Conservation (phyloP, 805 yeast genomes). For the Vanderwaltozyma verrucispora region DNA sequence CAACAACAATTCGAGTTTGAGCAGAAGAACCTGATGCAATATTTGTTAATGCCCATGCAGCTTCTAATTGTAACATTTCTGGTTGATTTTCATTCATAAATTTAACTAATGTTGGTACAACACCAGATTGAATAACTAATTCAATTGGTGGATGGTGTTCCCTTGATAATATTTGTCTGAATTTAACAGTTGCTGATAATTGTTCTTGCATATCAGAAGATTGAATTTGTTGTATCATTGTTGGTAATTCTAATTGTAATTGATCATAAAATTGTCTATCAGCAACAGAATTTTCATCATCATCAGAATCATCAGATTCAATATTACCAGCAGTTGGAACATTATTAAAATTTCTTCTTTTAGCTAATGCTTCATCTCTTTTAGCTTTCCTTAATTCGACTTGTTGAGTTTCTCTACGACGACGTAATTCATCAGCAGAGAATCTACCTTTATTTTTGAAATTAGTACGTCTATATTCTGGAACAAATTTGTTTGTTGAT, state of each 20-base stretch:
- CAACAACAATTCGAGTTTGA: slow-evolving; percentile 85
- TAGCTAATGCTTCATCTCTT: slow-evolving; percentile 88
- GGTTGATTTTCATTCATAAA: slow-evolving; percentile 72
- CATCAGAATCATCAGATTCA: slow-evolving; percentile 45
- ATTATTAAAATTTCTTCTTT: slow-evolving; percentile 71
- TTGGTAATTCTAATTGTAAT: slow-evolving; percentile 63
- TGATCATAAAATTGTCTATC: slow-evolving; percentile 37
- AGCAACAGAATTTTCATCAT: slow-evolving; percentile 29
- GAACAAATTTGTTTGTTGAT: slow-evolving; percentile 74
- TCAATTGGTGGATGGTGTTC: slow-evolving; percentile 97
- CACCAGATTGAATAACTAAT: slow-evolving; percentile 85
- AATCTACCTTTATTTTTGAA: slow-evolving; percentile 92
- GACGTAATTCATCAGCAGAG: slow-evolving; percentile 90
- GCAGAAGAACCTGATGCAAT: slow-evolving; percentile 90
- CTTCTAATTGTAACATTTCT: slow-evolving; percentile 87
- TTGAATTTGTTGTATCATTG: slow-evolving; percentile 70
- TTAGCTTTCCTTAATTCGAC: slow-evolving; percentile 93
- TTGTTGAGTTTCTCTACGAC: slow-evolving; percentile 96
- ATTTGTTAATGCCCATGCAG: slow-evolving; percentile 99
- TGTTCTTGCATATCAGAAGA: slow-evolving; percentile 70
- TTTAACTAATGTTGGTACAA: slow-evolving; percentile 80
- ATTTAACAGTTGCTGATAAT: slow-evolving; percentile 80
- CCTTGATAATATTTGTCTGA: slow-evolving; percentile 85
- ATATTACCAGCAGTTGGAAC: slow-evolving; percentile 38
- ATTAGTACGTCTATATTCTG: slow-evolving; percentile 94